phyloP scores from a whole-genome alignment of 2,329 filamentous ascomycete species.

The Colletotrichum chrysophilum region DNA sequence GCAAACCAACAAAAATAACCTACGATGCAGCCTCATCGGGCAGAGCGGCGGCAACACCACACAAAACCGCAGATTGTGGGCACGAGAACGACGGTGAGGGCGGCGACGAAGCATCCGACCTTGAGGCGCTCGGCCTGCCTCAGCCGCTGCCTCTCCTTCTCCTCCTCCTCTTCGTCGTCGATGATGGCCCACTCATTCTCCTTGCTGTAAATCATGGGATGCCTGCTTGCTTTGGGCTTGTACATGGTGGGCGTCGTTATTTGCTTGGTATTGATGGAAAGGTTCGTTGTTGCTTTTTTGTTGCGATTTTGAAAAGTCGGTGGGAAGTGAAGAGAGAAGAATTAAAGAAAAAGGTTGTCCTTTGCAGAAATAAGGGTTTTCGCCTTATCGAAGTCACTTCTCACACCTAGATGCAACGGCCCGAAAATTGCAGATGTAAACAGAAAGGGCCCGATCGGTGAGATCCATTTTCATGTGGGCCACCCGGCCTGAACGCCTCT shows the following conservation, averaged over 20 bases:
- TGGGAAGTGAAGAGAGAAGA: neutral
- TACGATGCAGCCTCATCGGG: neutral
- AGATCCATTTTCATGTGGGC: neutral
- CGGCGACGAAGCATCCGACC: neutral
- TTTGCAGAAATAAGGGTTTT: neutral
- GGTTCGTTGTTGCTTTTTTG: neutral
- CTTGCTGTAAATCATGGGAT: conserved; percentile 6
- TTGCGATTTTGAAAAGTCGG: neutral
- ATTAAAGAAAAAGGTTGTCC: neutral
- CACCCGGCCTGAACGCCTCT: neutral
- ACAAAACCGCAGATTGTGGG: conserved; percentile 9
- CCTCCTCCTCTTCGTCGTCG: conserved; percentile 19
- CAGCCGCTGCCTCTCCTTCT: neutral
- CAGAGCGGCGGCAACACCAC: neutral
- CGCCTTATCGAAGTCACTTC: neutral
- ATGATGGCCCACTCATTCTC: conserved; percentile 22
- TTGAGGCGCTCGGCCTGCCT: neutral
- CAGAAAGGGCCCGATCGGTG: neutral
- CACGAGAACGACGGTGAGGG: conserved; percentile 9
- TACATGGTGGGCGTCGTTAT: neutral
- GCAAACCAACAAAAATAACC: neutral
- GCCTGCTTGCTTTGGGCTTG: neutral
- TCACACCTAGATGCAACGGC: neutral
- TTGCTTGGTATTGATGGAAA: neutral
- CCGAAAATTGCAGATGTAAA: neutral